Evolutionary conservation across 2,329 filamentous ascomycete genomes (phyloP).

Genomic region (Chaetomium sp.): DNA sequence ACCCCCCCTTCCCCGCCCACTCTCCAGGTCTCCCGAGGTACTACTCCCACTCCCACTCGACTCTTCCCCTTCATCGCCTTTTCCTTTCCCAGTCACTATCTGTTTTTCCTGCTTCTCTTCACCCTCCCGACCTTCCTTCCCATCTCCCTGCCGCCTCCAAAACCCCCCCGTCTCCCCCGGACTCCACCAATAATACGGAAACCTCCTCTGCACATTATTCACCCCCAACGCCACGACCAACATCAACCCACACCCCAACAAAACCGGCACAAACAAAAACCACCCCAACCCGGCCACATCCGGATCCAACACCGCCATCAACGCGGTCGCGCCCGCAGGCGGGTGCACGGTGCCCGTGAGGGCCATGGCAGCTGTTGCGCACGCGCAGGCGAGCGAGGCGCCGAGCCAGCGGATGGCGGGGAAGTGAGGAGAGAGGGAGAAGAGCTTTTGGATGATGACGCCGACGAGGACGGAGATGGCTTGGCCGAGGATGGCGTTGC

Average conservation of each 20-base stretch:
- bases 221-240: constrained; percentile 54
- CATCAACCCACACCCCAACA: constrained; percentile 57
- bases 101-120: not conserved
- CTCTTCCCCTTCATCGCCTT: not conserved
- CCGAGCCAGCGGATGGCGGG: constrained; percentile 55
- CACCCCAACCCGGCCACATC: constrained; percentile 55
- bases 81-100: not conserved
- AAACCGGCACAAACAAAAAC: constrained; percentile 57
- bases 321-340: constrained; percentile 66
- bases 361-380: constrained; percentile 58
- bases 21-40: constrained; percentile 3
- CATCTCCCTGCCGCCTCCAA: constrained; percentile 12
- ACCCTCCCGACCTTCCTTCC: not conserved
- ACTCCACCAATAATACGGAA: constrained; percentile 67
- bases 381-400: constrained; percentile 58
- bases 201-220: constrained; percentile 63
- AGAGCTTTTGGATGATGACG: constrained; percentile 58
- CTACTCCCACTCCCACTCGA: constrained; percentile 2
- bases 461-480: constrained; percentile 55
- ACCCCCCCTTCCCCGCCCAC: not conserved
- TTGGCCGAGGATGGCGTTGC: constrained; percentile 63
- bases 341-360: constrained; percentile 68
- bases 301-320: constrained; percentile 58
- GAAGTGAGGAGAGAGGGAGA: constrained; percentile 43
- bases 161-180: constrained; percentile 32